phyloP scores from a whole-genome alignment of 179 eudicot species.

The Silene noctiflora region DNA sequence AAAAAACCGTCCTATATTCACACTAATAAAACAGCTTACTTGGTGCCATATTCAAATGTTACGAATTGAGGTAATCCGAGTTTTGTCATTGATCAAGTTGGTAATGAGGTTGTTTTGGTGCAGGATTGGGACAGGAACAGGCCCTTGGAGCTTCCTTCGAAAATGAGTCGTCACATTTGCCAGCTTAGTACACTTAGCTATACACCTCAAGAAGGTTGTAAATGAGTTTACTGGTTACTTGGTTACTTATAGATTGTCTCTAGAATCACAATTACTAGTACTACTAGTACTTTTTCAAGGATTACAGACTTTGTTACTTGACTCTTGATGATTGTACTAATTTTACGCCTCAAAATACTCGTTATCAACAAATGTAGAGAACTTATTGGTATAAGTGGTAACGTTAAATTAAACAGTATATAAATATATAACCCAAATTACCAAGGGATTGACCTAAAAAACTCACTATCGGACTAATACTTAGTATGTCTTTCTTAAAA shows the following conservation, averaged over 20 bases:
- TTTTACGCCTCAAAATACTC: no score
- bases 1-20: not conserved
- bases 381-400: no score
- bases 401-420: no score
- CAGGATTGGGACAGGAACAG: conserved; percentile 79
- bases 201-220: not conserved
- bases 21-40: not conserved
- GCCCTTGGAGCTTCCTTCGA: conserved; percentile 76
- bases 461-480: no score
- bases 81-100: not conserved
- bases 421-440: no score
- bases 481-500: no score
- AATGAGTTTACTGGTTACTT: not conserved
- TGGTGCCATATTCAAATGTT: no score
- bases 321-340: no score
- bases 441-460: no score
- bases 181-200: not conserved
- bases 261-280: not conserved
- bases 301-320: no score
- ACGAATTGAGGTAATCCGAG: not conserved
- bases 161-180: conserved; percentile 23
- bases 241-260: not conserved
- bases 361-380: no score
- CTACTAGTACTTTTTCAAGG: no score
- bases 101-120: not conserved